Conservation (phyloP, 495 filamentous ascomycete genomes). For the Tuber umbilicatum region DNA sequence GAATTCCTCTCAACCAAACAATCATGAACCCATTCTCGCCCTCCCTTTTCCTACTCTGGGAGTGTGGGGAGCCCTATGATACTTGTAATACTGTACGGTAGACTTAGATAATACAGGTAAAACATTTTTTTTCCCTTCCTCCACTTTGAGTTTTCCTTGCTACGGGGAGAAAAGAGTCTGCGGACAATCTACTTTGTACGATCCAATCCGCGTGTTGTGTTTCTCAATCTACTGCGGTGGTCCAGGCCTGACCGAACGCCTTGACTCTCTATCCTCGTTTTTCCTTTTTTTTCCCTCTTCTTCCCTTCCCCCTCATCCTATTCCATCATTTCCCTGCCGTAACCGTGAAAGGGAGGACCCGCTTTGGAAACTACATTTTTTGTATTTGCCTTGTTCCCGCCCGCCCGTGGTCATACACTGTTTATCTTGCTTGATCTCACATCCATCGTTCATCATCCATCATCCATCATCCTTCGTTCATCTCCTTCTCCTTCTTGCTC, state of each 20-base stretch:
- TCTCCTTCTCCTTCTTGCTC: not conserved
- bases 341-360: not conserved
- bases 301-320: not conserved
- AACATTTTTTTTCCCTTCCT: not conserved
- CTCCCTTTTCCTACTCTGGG: not conserved
- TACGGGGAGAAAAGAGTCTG: not conserved
- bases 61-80: not conserved
- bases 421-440: not conserved
- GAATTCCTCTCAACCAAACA: not conserved
- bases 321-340: slow-evolving; percentile 1
- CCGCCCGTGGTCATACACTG: not conserved
- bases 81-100: not conserved
- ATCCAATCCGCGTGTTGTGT: not conserved
- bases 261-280: not conserved
- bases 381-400: not conserved
- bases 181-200: not conserved
- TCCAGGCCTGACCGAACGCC: not conserved
- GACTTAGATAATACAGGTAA: not conserved
- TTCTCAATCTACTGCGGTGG: not conserved
- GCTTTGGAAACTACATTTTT: not conserved
- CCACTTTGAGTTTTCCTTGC: not conserved
- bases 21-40: not conserved
- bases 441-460: not conserved
- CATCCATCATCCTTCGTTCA: not conserved
- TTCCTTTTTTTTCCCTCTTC: not conserved